Evolutionary conservation across 2,329 filamentous ascomycete genomes (phyloP).

Genomic region (Mariannaea sp.): DNA sequence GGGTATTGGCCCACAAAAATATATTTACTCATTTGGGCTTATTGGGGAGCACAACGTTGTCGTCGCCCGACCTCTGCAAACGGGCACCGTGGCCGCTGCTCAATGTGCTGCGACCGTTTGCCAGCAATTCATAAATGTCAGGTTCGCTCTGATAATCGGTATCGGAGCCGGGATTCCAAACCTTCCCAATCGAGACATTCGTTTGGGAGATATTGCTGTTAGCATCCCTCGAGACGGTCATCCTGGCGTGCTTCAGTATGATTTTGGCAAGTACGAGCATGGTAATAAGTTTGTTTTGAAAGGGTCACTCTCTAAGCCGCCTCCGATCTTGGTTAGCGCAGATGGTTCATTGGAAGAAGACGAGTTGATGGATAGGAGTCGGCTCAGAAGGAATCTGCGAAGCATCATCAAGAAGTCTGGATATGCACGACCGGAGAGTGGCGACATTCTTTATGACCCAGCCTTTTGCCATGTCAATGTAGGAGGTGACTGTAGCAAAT

Average conservation of each 20-base stretch:
- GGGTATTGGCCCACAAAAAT: neutral
- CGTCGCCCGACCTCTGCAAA: neutral
- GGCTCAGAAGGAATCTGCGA: neutral
- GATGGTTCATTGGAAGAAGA: neutral
- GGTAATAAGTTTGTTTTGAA: neutral
- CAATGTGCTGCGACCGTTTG: neutral
- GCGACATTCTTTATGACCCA: neutral
- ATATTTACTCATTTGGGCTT: neutral
- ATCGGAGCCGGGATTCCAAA: neutral
- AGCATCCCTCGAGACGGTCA: neutral
- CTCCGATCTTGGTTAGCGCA: neutral
- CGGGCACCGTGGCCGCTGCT: neutral
- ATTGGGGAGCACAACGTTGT: neutral
- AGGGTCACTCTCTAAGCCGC: neutral
- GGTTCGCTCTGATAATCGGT: neutral
- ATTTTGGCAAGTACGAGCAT: neutral
- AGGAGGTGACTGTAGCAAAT: neutral
- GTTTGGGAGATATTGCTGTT: constrained; percentile 1
- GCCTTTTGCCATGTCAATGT: neutral
- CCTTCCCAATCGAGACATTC: neutral
- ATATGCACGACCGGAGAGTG: neutral
- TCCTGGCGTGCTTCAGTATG: neutral
- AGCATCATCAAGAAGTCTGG: neutral
- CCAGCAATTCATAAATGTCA: neutral
- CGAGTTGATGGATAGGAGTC: neutral